Percentiles rank a stretch among this genome's conserved stretches.
Conservation (phyloP, 805 yeast species). For the Diddensiella santjacobensis region DNA sequence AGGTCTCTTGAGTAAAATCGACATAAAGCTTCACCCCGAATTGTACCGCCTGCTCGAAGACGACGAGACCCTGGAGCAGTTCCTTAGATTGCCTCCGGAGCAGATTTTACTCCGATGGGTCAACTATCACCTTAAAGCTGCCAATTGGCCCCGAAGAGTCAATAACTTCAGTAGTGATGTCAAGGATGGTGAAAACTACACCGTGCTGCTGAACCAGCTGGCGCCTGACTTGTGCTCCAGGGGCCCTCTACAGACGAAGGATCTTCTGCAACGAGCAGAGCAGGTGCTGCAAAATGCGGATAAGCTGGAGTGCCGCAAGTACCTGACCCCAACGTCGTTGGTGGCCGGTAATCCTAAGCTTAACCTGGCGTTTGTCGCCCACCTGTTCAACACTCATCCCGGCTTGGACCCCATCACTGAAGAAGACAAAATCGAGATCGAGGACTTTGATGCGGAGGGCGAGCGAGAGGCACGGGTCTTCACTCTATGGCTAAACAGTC, state of each 20-base stretch:
- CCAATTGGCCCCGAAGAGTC: constrained; percentile 84
- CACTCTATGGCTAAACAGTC: constrained; percentile 93
- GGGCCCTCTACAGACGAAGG: constrained; percentile 74
- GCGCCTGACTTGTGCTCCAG: constrained; percentile 79
- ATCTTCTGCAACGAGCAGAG: constrained; percentile 79
- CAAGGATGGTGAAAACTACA: constrained; percentile 92
- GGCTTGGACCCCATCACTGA: constrained; percentile 90
- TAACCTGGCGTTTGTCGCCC: constrained; percentile 96
- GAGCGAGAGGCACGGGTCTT: constrained; percentile 99
- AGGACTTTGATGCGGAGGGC: constrained; percentile 98
- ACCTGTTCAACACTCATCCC: constrained; percentile 92
- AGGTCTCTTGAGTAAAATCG: constrained; percentile 91
- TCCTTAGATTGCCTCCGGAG: constrained; percentile 94
- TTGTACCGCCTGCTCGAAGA: constrained; percentile 90
- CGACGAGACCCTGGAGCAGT: constrained; percentile 95
- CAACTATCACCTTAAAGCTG: constrained; percentile 91
- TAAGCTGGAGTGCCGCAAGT: constrained; percentile 86
- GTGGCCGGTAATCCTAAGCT: constrained; percentile 96
- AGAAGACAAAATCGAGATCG: constrained; percentile 92
- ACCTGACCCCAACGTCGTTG: constrained; percentile 86
- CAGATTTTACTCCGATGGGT: constrained; percentile 96
- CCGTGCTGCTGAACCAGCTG: constrained; percentile 82
- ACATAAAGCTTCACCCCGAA: constrained; percentile 94
- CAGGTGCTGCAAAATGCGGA: constrained; percentile 84
- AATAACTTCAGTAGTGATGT: constrained; percentile 83